Percentiles rank a stretch among this genome's conserved stretches.
Conservation (phyloP, 2,329 filamentous ascomycete genomes). For the Penicillium oxalicum region DNA sequence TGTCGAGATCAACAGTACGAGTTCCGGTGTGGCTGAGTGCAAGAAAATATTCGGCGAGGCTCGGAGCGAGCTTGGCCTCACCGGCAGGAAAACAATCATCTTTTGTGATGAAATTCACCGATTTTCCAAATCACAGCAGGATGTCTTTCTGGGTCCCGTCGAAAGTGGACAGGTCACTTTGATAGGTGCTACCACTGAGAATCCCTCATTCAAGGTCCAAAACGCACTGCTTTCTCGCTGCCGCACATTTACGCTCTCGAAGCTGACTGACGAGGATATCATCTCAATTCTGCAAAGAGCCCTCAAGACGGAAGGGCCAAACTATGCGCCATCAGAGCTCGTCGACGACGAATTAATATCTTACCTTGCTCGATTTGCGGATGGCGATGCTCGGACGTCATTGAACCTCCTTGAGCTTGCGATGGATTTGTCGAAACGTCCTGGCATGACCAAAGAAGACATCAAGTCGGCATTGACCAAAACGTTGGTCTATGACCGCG, state of each 20-base stretch:
- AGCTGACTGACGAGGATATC: conserved; percentile 67
- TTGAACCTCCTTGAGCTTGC: conserved; percentile 89
- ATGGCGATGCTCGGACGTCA: conserved; percentile 88
- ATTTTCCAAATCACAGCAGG: conserved; percentile 87
- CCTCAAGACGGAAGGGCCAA: conserved; percentile 55
- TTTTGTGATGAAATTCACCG: conserved; percentile 97
- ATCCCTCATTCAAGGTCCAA: conserved; percentile 90
- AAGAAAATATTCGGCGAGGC: conserved; percentile 89
- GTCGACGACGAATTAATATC: conserved; percentile 69
- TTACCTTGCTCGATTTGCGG: conserved; percentile 80
- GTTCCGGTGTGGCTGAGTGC: conserved; percentile 78
- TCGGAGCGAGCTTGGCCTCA: conserved; percentile 68
- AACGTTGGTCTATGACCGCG: conserved; percentile 89
- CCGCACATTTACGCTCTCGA: conserved; percentile 78
- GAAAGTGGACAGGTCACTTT: conserved; percentile 86
- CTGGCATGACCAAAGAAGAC: conserved; percentile 63
- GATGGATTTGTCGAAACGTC: conserved; percentile 64
- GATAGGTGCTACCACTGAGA: conserved; percentile 94
- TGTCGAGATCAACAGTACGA: conserved; percentile 93
- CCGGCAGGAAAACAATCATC: conserved; percentile 85
- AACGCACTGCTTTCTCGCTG: conserved; percentile 82
- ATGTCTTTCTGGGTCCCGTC: conserved; percentile 88
- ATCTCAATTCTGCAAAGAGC: conserved; percentile 70
- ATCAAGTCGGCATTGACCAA: conserved; percentile 82
- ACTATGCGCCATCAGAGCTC: conserved; percentile 47